A percentile compares a stretch with the other conserved stretches of the same genome.
Evolutionary conservation across 495 filamentous ascomycete genomes (phyloP).

Genomic region (Aspergillus sparsus): DNA sequence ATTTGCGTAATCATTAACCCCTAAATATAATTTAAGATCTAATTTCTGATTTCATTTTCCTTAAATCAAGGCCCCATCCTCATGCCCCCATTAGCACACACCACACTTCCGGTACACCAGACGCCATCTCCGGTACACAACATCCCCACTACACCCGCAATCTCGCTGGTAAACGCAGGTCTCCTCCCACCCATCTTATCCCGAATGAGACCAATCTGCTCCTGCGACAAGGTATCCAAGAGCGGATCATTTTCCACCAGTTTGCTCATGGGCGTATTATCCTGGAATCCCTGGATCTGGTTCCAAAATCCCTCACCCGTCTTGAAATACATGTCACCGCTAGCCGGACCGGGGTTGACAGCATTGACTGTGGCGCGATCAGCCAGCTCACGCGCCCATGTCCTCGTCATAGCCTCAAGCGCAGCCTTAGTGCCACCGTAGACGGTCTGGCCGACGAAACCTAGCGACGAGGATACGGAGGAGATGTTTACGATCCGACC

Average conservation of each 20-base stretch:
- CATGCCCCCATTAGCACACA: constrained; percentile 89
- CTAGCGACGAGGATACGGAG: constrained; percentile 65
- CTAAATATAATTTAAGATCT: too few species aligned
- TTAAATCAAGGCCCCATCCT: constrained; percentile 32
- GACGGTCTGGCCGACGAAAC: constrained; percentile 70
- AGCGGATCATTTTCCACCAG: constrained; percentile 43
- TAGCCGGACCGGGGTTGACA: constrained; percentile 85
- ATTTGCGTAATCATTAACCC: too few species aligned
- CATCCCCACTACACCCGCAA: constrained; percentile 86
- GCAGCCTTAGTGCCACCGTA: constrained; percentile 92
- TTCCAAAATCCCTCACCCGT: constrained; percentile 56
- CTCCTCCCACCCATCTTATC: constrained; percentile 65
- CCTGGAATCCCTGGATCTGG: constrained; percentile 60
- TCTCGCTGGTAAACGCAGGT: constrained; percentile 70
- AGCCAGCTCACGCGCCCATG: constrained; percentile 79
- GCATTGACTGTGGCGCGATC: constrained; percentile 82
- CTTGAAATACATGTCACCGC: constrained; percentile 72
- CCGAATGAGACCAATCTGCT: constrained; percentile 59
- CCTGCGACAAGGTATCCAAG: constrained; percentile 55
- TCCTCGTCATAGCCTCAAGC: constrained; percentile 87
- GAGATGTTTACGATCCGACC: constrained; percentile 82
- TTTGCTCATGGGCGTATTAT: constrained; percentile 66
- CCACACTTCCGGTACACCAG: constrained; percentile 84
- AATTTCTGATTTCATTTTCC: neutral
- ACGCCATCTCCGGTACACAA: constrained; percentile 69